Percentiles rank a stretch among this genome's conserved stretches.
Evolutionary conservation across 805 yeast species (phyloP).

Genomic region (Saccharomycopsis selenospora): DNA sequence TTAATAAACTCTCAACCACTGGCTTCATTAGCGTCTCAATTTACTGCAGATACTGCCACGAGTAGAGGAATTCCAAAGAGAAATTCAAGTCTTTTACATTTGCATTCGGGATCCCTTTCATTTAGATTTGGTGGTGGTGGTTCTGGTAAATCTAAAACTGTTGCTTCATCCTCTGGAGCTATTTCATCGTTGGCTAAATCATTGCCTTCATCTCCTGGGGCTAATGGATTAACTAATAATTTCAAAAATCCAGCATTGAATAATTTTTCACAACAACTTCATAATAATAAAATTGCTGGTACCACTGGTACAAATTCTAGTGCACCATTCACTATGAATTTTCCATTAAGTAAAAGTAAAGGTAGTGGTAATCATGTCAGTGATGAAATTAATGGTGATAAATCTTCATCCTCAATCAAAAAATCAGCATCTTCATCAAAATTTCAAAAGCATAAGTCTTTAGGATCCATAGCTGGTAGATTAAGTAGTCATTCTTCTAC

Average conservation of each 20-base stretch:
- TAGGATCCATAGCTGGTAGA: neutral
- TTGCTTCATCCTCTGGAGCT: neutral
- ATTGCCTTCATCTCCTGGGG: conserved; percentile 1
- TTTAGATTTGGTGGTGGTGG: conserved; percentile 3
- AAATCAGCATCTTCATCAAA: too few species aligned
- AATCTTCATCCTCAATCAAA: too few species aligned
- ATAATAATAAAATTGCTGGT: neutral
- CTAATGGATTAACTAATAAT: neutral
- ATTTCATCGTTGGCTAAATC: neutral
- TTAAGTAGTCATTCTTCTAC: neutral
- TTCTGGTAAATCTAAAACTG: neutral
- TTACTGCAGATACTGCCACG: neutral
- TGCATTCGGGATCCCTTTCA: conserved; percentile 1
- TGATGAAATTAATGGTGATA: too few species aligned
- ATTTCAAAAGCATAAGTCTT: neutral
- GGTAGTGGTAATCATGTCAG: too few species aligned
- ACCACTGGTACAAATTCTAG: neutral
- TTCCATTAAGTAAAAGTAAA: neutral
- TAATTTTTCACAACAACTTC: neutral
- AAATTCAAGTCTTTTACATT: conserved; percentile 12
- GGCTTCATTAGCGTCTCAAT: neutral
- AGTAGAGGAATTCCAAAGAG: conserved; percentile 11
- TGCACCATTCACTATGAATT: neutral
- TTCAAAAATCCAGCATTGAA: neutral
- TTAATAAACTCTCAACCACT: too few species aligned